A percentile compares a stretch with the other conserved stretches of the same genome.
These are phyloP conservation scores for Lepidium africanum DNA, from an alignment of 345 rosid species.

Conservation along the genomic window DNA sequence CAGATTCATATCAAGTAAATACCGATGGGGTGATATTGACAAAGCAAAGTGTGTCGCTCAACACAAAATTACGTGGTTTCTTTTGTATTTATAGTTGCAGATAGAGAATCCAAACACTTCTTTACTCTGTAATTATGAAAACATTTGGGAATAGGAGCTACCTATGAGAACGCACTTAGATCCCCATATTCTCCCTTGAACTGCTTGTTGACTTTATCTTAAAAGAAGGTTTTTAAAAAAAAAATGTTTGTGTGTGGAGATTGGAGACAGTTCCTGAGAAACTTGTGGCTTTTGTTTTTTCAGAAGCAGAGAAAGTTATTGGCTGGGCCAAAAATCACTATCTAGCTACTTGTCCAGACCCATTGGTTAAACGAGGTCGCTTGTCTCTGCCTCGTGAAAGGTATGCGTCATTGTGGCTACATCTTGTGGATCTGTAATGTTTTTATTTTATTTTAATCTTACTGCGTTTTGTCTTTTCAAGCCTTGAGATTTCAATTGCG, in stretches of 20 bases:
- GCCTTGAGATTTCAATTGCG: slow-evolving; percentile 75
- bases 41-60: slow-evolving; percentile 52
- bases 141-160: background rate
- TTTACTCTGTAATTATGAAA: background rate
- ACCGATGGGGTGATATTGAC: slow-evolving; percentile 80
- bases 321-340: slow-evolving; percentile 96
- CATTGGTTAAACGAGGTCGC: slow-evolving; percentile 62
- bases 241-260: background rate
- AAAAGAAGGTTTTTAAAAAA: background rate
- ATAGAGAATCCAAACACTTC: background rate
- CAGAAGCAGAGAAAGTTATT: slow-evolving; percentile 89
- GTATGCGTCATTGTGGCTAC: slow-evolving; percentile 28
- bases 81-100: background rate
- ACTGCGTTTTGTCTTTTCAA: slow-evolving; percentile 26
- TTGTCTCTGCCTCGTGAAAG: slow-evolving; percentile 74
- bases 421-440: background rate
- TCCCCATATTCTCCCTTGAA: background rate
- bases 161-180: background rate
- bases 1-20: slow-evolving; percentile 57
- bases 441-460: slow-evolving; percentile 10
- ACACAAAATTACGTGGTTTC: background rate
- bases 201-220: background rate
- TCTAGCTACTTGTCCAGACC: slow-evolving; percentile 54
- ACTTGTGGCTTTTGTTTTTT: slow-evolving; percentile 20
- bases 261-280: background rate